These are phyloP conservation scores for Chrysanthemum seticuspe DNA, from an alignment of 129 eudicot species.

Conservation along the genomic window DNA sequence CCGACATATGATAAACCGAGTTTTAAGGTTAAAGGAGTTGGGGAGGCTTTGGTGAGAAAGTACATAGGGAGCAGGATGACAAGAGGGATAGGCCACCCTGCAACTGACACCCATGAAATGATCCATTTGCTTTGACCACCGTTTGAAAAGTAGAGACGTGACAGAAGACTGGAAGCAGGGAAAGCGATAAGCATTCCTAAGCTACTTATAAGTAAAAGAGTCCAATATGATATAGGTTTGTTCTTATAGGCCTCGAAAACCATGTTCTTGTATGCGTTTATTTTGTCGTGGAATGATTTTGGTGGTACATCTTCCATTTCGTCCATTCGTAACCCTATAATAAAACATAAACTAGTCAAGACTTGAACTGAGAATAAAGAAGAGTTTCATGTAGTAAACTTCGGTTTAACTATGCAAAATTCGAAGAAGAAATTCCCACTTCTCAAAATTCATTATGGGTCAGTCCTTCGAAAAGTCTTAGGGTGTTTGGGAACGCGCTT, in stretches of 20 bases:
- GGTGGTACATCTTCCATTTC: slow-evolving; percentile 31
- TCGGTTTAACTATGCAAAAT: background rate
- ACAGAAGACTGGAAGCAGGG: slow-evolving; percentile 93
- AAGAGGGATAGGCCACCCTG: slow-evolving; percentile 83
- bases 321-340: slow-evolving; percentile 45
- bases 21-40: slow-evolving; percentile 63
- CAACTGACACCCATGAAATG: slow-evolving; percentile 84
- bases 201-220: slow-evolving; percentile 60
- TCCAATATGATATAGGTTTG: slow-evolving; percentile 83
- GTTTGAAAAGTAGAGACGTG: slow-evolving; percentile 74
- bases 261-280: slow-evolving; percentile 33
- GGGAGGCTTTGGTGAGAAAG: slow-evolving; percentile 48
- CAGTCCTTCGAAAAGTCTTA: too few species aligned
- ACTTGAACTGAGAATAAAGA: slow-evolving; percentile 1
- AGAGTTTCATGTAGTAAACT: background rate
- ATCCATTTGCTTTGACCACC: slow-evolving; percentile 97
- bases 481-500: too few species aligned
- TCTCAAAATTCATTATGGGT: too few species aligned
- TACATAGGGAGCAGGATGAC: slow-evolving; percentile 64
- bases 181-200: slow-evolving; percentile 77
- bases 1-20: slow-evolving; percentile 54
- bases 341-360: slow-evolving; percentile 12
- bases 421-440: too few species aligned
- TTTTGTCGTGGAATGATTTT: slow-evolving; percentile 34
- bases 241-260: slow-evolving; percentile 46